Conservation (phyloP, 179 eudicot genomes). For the Amaranthus tricolor region DNA sequence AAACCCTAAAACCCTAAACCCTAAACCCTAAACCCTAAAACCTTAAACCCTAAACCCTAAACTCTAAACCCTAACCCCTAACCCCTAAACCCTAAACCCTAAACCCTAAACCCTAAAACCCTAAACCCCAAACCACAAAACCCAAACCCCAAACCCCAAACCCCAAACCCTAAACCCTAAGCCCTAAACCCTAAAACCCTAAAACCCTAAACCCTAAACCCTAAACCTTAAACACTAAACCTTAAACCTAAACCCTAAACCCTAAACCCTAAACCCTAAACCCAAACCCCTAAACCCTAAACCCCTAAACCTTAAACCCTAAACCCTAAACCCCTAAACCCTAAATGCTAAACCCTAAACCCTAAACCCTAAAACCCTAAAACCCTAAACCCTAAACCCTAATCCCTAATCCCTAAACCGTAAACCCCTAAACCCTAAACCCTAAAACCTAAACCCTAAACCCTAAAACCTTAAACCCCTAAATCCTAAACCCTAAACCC, state of each 20-base stretch:
- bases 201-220: background rate
- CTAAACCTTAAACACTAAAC: background rate
- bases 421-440: too few relatives aligned
- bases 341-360: too few relatives aligned
- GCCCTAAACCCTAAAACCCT: background rate
- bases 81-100: background rate
- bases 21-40: constrained; percentile 3
- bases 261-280: constrained; percentile 6
- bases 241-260: background rate
- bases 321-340: too few relatives aligned
- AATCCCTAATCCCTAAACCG: background rate
- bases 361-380: too few relatives aligned
- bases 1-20: constrained; percentile 13
- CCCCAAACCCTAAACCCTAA: background rate
- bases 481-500: too few relatives aligned
- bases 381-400: constrained; percentile 5
- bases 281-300: too few relatives aligned
- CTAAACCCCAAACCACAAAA: background rate
- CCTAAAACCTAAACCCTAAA: constrained; percentile 5
- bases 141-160: constrained; percentile 3
- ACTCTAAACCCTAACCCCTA: constrained; percentile 1
- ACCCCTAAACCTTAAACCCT: too few relatives aligned
- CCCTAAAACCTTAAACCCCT: too few relatives aligned
- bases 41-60: background rate
- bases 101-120: constrained; percentile 1